Base-by-base conservation (phyloP, 331 rosid genomes). In the Dryas integrifolia region DNA sequence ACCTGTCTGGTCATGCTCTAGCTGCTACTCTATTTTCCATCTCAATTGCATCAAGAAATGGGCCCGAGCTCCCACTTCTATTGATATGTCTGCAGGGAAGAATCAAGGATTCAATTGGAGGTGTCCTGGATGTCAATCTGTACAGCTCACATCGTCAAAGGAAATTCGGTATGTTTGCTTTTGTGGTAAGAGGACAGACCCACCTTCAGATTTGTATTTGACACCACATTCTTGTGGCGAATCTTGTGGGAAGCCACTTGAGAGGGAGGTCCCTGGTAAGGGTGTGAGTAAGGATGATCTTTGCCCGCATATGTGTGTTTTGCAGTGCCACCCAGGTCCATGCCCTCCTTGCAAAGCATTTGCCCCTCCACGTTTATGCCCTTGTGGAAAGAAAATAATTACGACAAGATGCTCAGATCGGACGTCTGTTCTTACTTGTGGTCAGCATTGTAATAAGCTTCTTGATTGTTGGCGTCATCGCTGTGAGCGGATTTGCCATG, bases 301-400 rank as follows among this genome's bases (percentile, higher is more conserved):
- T 79, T 93, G 98, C 68, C 96, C 97, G 39, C 98, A 93, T 86
- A 46, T 69, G 79, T 93, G 98, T 82, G 97, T 93, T 76, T 82
- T 93, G 94, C 98, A 90, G 78, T 93, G 98, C 81, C 98, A 93
- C 78, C 98, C 98, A 2, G 98, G 98, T 61, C 98, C 98, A 9
- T 93, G 98, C 82, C 98, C 97, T 72, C 92, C 96, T 6, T 93
- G 98, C 65, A 93, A 83, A 80, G 96, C 96, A 67, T 93, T 93
- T 80, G 98, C 97, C 47, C 96, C 89, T 0, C 92, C 96, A 9
- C 78, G 88, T 44, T 63, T 82, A 70, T 93, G 98, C 70, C 96
- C 97, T 45, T 93, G 98, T 79, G 97, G 94, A 74, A 93, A 90
- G 94, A 90, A 90, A 82, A 74, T 46, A 56, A 89, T 89, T 46